These are phyloP conservation scores for Oryza officinalis DNA, from an alignment of 176 grass and related monocot species.

Conservation along the genomic window DNA sequence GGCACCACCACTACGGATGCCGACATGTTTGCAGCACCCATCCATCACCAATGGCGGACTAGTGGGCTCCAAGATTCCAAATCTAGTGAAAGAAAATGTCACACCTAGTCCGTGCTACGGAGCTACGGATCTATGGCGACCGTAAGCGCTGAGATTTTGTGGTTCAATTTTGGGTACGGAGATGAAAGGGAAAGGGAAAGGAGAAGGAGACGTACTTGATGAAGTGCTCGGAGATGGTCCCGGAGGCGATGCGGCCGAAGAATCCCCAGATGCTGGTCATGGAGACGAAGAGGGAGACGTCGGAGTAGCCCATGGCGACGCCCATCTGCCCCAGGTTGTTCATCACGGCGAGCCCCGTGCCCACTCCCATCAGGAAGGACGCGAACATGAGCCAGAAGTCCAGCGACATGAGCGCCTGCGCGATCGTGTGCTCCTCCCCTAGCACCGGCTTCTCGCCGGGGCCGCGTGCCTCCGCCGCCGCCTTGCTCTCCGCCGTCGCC, in stretches of 20 bases:
- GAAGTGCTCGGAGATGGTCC: conserved; percentile 91
- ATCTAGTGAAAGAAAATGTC: background rate
- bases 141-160: conserved; percentile 1
- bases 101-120: conserved; percentile 22
- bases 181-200: background rate
- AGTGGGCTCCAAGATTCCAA: background rate
- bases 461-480: background rate
- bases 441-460: conserved; percentile 49
- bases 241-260: conserved; percentile 88
- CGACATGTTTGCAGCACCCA: background rate
- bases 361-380: conserved; percentile 85
- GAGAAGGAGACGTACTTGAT: conserved; percentile 61
- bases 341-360: conserved; percentile 90
- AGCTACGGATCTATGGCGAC: background rate
- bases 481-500: background rate
- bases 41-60: background rate
- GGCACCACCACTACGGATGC: background rate
- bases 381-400: conserved; percentile 94
- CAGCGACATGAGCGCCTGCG: conserved; percentile 54
- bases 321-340: conserved; percentile 99
- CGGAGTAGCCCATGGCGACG: conserved; percentile 75
- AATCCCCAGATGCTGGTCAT: conserved; percentile 97
- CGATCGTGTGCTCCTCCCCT: conserved; percentile 92
- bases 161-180: background rate
- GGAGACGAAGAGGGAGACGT: conserved; percentile 96